Evolutionary conservation across 345 rosid species (phyloP).

Genomic region (Gynandropsis gynandra): DNA sequence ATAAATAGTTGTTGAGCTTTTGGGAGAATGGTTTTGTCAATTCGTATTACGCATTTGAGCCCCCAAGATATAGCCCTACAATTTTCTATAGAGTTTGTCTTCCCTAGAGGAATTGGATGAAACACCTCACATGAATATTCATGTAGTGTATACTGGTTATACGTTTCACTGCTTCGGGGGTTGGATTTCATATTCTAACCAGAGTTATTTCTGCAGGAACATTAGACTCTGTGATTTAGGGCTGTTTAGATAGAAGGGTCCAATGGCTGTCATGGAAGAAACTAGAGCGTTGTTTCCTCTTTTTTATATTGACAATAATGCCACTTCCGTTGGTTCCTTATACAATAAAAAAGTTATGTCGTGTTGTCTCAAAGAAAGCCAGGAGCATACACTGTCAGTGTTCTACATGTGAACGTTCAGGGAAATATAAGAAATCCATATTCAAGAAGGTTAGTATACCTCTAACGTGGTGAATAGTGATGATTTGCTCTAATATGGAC

Average conservation of each 20-base stretch:
- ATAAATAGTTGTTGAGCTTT: no score
- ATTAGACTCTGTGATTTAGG: constrained; percentile 10
- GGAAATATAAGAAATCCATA: constrained; percentile 72
- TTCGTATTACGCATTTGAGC: no score
- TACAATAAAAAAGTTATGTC: constrained; percentile 61
- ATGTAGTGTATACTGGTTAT: no score
- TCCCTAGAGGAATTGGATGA: no score
- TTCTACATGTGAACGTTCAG: constrained; percentile 67
- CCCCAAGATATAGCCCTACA: no score
- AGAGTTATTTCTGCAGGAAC: constrained; percentile 15
- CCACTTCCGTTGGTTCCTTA: constrained; percentile 90
- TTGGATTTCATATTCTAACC: constrained; percentile 15
- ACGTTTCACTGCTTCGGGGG: no score
- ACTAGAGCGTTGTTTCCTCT: constrained; percentile 80
- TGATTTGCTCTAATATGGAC: no score
- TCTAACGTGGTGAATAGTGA: no score
- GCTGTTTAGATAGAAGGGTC: constrained; percentile 25
- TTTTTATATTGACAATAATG: constrained; percentile 91
- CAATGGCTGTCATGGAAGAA: constrained; percentile 92
- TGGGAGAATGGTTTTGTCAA: no score
- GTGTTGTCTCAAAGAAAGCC: constrained; percentile 58
- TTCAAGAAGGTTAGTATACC: no score
- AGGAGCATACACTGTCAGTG: constrained; percentile 81
- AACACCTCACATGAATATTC: no score
- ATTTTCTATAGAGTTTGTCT: no score